Percentiles rank a stretch among this genome's conserved stretches.
These are phyloP conservation scores for Bruguiera parviflora DNA, from an alignment of 345 rosid species.

Conservation along the genomic window DNA sequence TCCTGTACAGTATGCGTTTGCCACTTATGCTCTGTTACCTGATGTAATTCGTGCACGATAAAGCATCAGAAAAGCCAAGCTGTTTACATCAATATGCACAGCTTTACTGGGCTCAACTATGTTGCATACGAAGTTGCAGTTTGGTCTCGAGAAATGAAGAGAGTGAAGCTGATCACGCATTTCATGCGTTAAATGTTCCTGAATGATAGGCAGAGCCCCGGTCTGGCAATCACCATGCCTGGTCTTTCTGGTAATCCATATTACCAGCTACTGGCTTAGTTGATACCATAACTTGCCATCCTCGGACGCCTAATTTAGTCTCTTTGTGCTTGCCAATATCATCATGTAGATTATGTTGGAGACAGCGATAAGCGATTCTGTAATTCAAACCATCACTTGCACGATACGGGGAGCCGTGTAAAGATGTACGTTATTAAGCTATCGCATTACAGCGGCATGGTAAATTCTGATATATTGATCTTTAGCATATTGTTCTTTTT, in stretches of 20 bases:
- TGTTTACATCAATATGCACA: neutral
- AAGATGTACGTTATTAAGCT: neutral
- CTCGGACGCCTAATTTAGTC: too few species aligned
- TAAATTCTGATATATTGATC: neutral
- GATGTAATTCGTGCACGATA: constrained; percentile 14
- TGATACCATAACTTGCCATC: too few species aligned
- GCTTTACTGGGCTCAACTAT: neutral
- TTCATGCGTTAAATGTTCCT: neutral
- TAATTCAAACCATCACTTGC: neutral
- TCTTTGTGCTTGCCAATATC: neutral
- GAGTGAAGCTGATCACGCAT: neutral
- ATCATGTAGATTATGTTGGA: neutral
- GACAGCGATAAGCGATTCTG: neutral
- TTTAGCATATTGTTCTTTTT: neutral
- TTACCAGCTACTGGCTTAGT: too few species aligned
- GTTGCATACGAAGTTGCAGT: neutral
- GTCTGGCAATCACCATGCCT: neutral
- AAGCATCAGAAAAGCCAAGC: constrained; percentile 1
- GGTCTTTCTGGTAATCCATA: neutral
- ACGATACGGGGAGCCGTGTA: neutral
- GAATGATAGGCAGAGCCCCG: neutral
- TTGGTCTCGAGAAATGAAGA: constrained; percentile 1
- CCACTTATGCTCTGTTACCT: neutral
- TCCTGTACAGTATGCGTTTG: neutral
- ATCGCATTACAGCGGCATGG: neutral